Evolutionary conservation across 192 early-diverging fungal genomes (phyloP).

Genomic region (Coemansia sp.): DNA sequence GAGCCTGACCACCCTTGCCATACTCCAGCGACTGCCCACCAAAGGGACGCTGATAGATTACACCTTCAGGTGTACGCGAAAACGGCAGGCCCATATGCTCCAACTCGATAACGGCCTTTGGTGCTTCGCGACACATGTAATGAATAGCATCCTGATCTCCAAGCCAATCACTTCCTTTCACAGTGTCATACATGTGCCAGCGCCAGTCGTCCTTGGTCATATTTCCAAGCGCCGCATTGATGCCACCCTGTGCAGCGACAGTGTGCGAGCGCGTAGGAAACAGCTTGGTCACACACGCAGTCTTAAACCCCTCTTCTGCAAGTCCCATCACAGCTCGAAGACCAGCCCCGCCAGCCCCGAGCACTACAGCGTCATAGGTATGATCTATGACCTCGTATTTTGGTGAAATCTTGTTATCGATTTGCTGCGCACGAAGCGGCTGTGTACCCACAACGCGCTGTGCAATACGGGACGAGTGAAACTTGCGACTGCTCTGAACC

Average conservation of each 20-base stretch:
- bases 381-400: constrained; percentile 97
- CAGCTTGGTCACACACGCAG: constrained; percentile 96
- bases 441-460: constrained; percentile 68
- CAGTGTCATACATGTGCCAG: constrained; percentile 99
- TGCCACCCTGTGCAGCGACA: constrained; percentile 98
- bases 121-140: constrained; percentile 99
- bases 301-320: constrained; percentile 91
- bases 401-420: constrained; percentile 55
- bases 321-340: constrained; percentile 97
- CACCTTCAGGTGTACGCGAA: constrained; percentile 94
- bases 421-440: constrained; percentile 72
- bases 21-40: constrained; percentile 95
- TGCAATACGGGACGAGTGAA: constrained; percentile 67
- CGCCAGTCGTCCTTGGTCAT: constrained; percentile 99
- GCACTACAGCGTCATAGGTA: constrained; percentile 96
- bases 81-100: constrained; percentile 99
- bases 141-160: constrained; percentile 99
- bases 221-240: constrained; percentile 99
- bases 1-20: constrained; percentile 97
- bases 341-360: constrained; percentile 98
- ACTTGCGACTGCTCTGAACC: constrained; percentile 53
- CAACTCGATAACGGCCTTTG: constrained; percentile 91
- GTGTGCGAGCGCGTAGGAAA: constrained; percentile 99
- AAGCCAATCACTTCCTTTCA: constrained; percentile 98
- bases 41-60: constrained; percentile 99